phyloP scores from a whole-genome alignment of 2,329 filamentous ascomycete species.

The Calcarisporium arbuscula region DNA sequence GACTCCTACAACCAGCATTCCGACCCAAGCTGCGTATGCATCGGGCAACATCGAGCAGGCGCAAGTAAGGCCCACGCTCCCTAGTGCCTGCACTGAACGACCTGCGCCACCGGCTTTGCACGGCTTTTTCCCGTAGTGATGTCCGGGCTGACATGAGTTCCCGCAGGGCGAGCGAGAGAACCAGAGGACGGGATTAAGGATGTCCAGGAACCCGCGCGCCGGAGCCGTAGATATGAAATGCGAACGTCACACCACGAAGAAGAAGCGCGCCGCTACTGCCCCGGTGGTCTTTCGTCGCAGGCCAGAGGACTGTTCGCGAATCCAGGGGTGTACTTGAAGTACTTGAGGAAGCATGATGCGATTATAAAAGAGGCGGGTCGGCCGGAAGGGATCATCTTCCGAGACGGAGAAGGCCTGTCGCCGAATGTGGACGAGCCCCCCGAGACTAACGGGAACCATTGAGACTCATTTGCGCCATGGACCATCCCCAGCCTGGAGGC shows the following conservation, averaged over 20 bases:
- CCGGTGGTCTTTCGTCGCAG: slow-evolving; percentile 72
- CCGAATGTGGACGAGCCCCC: not conserved
- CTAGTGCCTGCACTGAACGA: too few relatives aligned
- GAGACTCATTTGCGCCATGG: not conserved
- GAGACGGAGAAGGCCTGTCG: too few relatives aligned
- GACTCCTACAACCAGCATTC: too few relatives aligned
- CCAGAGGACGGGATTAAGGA: slow-evolving; percentile 44
- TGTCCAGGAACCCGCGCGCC: slow-evolving; percentile 58
- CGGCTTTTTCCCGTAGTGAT: too few relatives aligned
- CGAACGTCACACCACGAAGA: slow-evolving; percentile 33
- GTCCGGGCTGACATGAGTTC: slow-evolving; percentile 20
- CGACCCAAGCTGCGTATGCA: too few relatives aligned
- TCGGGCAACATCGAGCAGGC: too few relatives aligned
- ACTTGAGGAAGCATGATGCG: slow-evolving; percentile 81
- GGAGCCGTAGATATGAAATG: slow-evolving; percentile 50
- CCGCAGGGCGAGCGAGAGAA: too few relatives aligned
- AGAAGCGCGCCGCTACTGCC: slow-evolving; percentile 76
- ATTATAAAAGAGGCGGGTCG: slow-evolving; percentile 59
- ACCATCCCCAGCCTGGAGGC: slow-evolving; percentile 26
- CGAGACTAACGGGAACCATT: slow-evolving; percentile 1
- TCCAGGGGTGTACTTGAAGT: slow-evolving; percentile 78
- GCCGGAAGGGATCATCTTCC: slow-evolving; percentile 5
- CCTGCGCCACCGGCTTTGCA: too few relatives aligned
- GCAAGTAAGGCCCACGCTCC: too few relatives aligned
- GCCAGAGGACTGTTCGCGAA: slow-evolving; percentile 64